A percentile compares a stretch with the other conserved stretches of the same genome.
These are phyloP conservation scores for Bathelium albidoporum DNA, from an alignment of 495 filamentous ascomycete species.

Conservation along the genomic window DNA sequence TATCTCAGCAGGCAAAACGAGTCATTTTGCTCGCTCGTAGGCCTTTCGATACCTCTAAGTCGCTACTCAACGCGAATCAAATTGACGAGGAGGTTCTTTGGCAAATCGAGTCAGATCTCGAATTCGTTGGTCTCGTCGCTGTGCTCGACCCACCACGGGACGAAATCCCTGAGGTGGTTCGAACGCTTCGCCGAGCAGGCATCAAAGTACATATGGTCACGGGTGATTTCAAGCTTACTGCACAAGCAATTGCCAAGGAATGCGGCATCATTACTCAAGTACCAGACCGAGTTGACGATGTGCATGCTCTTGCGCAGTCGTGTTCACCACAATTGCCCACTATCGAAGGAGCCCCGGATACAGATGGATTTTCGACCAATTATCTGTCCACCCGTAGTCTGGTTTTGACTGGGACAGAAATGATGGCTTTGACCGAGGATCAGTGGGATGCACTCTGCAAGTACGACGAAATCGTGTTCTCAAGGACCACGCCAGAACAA, in stretches of 20 bases:
- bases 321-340: conserved; percentile 7
- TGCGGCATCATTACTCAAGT: conserved; percentile 27
- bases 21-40: conserved; percentile 42
- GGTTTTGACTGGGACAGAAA: conserved; percentile 47
- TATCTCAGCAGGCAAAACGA: conserved; percentile 40
- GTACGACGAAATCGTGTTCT: conserved; percentile 57
- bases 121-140: conserved; percentile 41
- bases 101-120: conserved; percentile 32
- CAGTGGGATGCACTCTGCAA: conserved; percentile 48
- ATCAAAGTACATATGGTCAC: conserved; percentile 44
- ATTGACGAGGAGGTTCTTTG: conserved; percentile 39
- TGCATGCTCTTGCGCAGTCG: conserved; percentile 30
- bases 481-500: conserved; percentile 64
- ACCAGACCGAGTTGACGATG: conserved; percentile 29
- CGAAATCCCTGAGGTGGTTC: conserved; percentile 26
- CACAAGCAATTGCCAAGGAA: conserved; percentile 30
- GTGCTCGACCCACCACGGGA: conserved; percentile 40
- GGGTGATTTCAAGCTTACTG: conserved; percentile 25
- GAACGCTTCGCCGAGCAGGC: conserved; percentile 28
- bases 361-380: background rate
- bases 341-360: conserved; percentile 6
- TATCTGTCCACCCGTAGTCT: conserved; percentile 23
- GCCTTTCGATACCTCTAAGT: conserved; percentile 18
- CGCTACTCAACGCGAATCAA: conserved; percentile 27
- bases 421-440: conserved; percentile 41